phyloP scores from a whole-genome alignment of 2,329 filamentous ascomycete genomes.

The Botrytis galanthina region DNA sequence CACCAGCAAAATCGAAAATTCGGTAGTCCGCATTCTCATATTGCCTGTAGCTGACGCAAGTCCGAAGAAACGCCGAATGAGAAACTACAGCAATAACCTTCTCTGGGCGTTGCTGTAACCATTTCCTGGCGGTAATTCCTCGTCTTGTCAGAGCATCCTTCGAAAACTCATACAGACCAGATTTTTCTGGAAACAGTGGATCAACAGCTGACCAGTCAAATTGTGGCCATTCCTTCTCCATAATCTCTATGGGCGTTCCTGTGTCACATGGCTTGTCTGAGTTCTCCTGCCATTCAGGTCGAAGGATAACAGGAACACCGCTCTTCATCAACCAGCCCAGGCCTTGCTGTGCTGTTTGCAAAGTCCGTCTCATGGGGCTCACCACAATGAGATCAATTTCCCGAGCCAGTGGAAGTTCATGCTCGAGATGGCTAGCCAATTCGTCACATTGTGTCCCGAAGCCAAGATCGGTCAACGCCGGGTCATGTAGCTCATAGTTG shows the following conservation, averaged over 20 bases:
- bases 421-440: slow-evolving; percentile 31
- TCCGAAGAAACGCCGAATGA: slow-evolving; percentile 36
- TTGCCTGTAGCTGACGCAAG: slow-evolving; percentile 31
- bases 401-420: slow-evolving; percentile 34
- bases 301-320: slow-evolving; percentile 34
- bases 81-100: slow-evolving; percentile 39
- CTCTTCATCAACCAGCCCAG: slow-evolving; percentile 37
- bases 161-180: slow-evolving; percentile 36
- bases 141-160: slow-evolving; percentile 29
- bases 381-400: slow-evolving; percentile 38
- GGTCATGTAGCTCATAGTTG: slow-evolving; percentile 34
- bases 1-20: slow-evolving; percentile 37
- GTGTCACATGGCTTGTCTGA: slow-evolving; percentile 37
- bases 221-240: slow-evolving; percentile 37
- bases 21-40: slow-evolving; percentile 39
- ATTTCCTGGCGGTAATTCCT: slow-evolving; percentile 33
- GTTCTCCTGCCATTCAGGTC: slow-evolving; percentile 39
- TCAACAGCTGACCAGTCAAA: slow-evolving; percentile 39
- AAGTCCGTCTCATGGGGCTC: slow-evolving; percentile 37
- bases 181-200: slow-evolving; percentile 34
- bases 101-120: slow-evolving; percentile 35
- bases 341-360: slow-evolving; percentile 36
- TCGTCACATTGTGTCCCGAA: slow-evolving; percentile 30
- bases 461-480: slow-evolving; percentile 31
- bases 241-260: slow-evolving; percentile 31